phyloP scores from a whole-genome alignment of 2,329 filamentous ascomycete genomes.

The Pyricularia pennisetigena region DNA sequence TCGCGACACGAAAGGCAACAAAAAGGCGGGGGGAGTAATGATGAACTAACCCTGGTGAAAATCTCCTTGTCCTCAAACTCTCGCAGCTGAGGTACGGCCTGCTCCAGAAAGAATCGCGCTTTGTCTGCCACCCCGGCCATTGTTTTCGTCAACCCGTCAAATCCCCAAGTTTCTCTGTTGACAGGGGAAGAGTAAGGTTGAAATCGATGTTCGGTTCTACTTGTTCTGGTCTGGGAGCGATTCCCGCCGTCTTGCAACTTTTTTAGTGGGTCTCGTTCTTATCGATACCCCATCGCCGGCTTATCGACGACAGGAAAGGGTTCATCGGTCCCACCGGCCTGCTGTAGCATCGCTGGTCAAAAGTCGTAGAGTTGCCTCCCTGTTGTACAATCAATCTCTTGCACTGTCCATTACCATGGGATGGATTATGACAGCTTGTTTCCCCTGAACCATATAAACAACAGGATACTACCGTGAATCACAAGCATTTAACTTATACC shows the following conservation, averaged over 20 bases:
- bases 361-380: too few species aligned
- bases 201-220: not conserved
- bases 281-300: not conserved
- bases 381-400: too few species aligned
- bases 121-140: slow-evolving; percentile 89
- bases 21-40: slow-evolving; percentile 5
- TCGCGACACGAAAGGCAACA: slow-evolving; percentile 2
- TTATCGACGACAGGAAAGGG: not conserved
- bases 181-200: not conserved
- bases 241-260: slow-evolving; percentile 5
- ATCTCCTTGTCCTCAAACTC: slow-evolving; percentile 89
- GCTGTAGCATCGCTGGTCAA: too few species aligned
- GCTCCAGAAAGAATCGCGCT: slow-evolving; percentile 89
- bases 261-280: slow-evolving; percentile 8
- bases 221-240: not conserved
- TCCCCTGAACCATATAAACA: too few species aligned
- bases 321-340: not conserved
- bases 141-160: not conserved
- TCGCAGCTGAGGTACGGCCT: slow-evolving; percentile 82
- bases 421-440: too few species aligned
- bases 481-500: too few species aligned
- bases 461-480: too few species aligned
- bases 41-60: slow-evolving; percentile 58
- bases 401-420: too few species aligned
- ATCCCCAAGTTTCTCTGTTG: not conserved